phyloP scores from a whole-genome alignment of 2,329 filamentous ascomycete species.

The Phoma herbarum region DNA sequence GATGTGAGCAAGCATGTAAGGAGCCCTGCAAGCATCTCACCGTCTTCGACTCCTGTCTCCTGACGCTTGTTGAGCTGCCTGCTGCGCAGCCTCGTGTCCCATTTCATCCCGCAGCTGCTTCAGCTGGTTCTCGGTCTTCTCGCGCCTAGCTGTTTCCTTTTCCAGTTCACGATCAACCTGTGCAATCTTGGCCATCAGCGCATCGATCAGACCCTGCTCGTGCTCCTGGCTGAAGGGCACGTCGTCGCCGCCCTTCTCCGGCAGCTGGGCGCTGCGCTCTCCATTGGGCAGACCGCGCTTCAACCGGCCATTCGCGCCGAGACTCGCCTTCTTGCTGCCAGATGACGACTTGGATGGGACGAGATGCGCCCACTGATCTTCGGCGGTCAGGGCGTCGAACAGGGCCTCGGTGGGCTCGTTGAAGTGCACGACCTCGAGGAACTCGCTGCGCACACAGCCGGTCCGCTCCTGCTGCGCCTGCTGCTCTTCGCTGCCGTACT shows the following conservation, averaged over 20 bases:
- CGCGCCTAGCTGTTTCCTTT: slow-evolving; percentile 42
- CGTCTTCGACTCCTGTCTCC: slow-evolving; percentile 49
- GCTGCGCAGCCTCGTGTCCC: slow-evolving; percentile 49
- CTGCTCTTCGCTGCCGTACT: slow-evolving; percentile 78
- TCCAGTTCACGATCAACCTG: slow-evolving; percentile 46
- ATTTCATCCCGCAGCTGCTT: slow-evolving; percentile 43
- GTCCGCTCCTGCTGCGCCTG: slow-evolving; percentile 62
- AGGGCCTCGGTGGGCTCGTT: slow-evolving; percentile 96
- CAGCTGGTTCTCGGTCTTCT: slow-evolving; percentile 44
- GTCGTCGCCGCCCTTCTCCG: slow-evolving; percentile 45
- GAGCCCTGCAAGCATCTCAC: slow-evolving; percentile 25
- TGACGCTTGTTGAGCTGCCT: slow-evolving; percentile 50
- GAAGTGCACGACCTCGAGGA: slow-evolving; percentile 94
- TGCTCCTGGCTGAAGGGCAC: slow-evolving; percentile 49
- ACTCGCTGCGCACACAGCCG: slow-evolving; percentile 76
- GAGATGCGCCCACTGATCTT: slow-evolving; percentile 65
- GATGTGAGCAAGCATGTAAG: not conserved
- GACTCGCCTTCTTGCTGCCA: slow-evolving; percentile 50
- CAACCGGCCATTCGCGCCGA: slow-evolving; percentile 44
- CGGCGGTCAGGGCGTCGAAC: slow-evolving; percentile 83
- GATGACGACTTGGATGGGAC: slow-evolving; percentile 51
- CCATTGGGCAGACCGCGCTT: slow-evolving; percentile 48
- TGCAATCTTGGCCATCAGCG: slow-evolving; percentile 43
- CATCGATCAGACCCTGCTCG: slow-evolving; percentile 44
- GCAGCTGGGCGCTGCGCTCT: slow-evolving; percentile 49